Base-by-base conservation (phyloP, 805 yeast genomes). In the Ogataea philodendri region DNA sequence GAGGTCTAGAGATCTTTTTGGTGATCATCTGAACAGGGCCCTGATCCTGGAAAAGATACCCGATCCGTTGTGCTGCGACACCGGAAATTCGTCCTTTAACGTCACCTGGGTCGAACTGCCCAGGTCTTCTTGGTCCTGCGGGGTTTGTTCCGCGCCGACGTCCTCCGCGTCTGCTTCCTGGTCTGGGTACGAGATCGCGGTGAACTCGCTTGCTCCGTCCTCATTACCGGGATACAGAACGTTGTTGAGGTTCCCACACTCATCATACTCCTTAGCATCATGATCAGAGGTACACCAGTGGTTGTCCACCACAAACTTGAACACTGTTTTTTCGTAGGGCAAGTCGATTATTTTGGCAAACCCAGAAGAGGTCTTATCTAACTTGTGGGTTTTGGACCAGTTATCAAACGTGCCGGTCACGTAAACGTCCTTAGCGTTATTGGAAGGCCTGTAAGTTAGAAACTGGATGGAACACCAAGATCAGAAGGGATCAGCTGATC, bases 341-440 rank as follows among this genome's bases (percentile, higher is more conserved):
- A 63, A 38, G 9, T 67, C 70, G 28, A 74, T 54, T 7, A 78
- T 76, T 21, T 65, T 66, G 16, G 68, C 49, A 43, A 67, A 69
- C 5, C 40, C 35, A 3, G 36, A 70, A 16, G 65, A 56, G 32
- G 62, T 65, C 49, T 63, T 63, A 23, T 62, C 63, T 37, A 76
- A 57, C 18, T 58, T 60, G 30, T 69, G 62, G 3, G 73, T 59
- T 49, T 68, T 66, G 24, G 66, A 39, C 84, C 84, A 78, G 48
- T 72, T 64, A 48, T 74, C 81, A 51, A 73, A 73, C 18, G 72
- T 64, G n/a, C 83, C 83, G 23, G 82, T 74, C 29, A 78, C 76
- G 42, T 68, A 72, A 26, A 77, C 82, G n/a, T 62, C 53, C 3
- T 42, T 42, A 5, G 55, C 60, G 28, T 44, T 27, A 2, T 41